These are phyloP conservation scores for Coemansia sp. DNA, from an alignment of 192 early-diverging fungal species.

Conservation along the genomic window DNA sequence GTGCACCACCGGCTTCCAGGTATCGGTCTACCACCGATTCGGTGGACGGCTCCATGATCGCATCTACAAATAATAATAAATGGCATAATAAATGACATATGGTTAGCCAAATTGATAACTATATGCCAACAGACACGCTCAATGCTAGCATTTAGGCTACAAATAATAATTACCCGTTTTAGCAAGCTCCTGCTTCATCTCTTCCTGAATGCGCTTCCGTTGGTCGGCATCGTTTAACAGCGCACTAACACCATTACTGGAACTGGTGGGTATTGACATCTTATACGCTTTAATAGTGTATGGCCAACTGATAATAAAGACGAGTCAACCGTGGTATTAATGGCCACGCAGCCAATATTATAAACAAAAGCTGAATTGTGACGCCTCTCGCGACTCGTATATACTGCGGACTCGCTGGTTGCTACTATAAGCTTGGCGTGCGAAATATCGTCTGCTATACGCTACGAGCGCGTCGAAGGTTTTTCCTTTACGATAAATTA, in stretches of 20 bases:
- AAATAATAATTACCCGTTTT: conserved; percentile 42
- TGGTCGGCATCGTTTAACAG: conserved; percentile 28
- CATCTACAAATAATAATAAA: conserved; percentile 38
- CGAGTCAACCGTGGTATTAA: neutral
- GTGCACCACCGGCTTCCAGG: conserved; percentile 44
- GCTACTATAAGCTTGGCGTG: no score
- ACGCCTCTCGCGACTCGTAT: neutral
- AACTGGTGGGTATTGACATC: conserved; percentile 5
- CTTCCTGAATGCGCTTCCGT: conserved; percentile 30
- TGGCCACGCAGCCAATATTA: neutral
- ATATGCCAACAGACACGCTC: neutral
- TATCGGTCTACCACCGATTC: conserved; percentile 35
- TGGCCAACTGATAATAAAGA: neutral
- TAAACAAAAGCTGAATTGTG: neutral
- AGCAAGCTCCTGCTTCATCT: conserved; percentile 34
- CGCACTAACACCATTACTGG: conserved; percentile 7
- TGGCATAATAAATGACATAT: neutral
- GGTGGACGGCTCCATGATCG: conserved; percentile 51
- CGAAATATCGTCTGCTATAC: no score
- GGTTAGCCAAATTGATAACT: neutral
- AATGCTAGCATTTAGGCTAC: neutral
- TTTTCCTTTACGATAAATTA: neutral
- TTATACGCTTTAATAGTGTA: neutral
- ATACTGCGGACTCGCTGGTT: neutral
- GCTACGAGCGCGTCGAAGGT: neutral